These are phyloP conservation scores for Podila minutissima DNA, from an alignment of 192 early-diverging fungal species.

Conservation along the genomic window DNA sequence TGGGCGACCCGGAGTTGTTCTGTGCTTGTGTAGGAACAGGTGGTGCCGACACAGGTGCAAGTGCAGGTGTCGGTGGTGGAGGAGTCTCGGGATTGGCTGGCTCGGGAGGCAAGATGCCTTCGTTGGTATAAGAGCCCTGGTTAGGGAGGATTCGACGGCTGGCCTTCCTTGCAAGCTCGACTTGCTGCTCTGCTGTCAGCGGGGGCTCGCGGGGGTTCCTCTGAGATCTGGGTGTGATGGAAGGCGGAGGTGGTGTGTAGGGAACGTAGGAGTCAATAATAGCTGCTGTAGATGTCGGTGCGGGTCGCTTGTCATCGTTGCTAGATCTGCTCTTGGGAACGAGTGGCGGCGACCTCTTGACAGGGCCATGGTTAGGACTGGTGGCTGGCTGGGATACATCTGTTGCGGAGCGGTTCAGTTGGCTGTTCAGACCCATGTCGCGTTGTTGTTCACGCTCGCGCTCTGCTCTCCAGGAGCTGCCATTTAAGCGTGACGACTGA, in stretches of 20 bases:
- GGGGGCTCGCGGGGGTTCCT: constrained; percentile 16
- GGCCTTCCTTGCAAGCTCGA: constrained; percentile 40
- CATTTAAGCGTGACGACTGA: constrained; percentile 34
- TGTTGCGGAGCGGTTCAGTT: background rate
- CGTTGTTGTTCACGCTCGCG: constrained; percentile 17
- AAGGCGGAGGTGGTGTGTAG: constrained; percentile 44
- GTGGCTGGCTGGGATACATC: background rate
- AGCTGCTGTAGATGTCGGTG: background rate
- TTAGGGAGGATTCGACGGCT: constrained; percentile 49
- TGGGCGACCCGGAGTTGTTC: background rate
- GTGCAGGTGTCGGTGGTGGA: background rate
- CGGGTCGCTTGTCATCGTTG: constrained; percentile 9
- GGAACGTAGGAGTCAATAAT: constrained; percentile 18
- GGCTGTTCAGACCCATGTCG: background rate
- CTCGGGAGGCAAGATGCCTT: constrained; percentile 27
- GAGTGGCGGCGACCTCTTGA: constrained; percentile 31
- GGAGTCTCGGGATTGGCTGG: background rate
- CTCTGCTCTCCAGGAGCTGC: constrained; percentile 42
- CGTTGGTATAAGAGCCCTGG: constrained; percentile 42
- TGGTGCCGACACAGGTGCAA: background rate
- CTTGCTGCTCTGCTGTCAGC: constrained; percentile 40
- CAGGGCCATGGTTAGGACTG: background rate
- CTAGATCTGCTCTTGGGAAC: constrained; percentile 13
- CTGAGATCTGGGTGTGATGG: constrained; percentile 14
- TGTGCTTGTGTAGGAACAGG: background rate